These are phyloP conservation scores for Ganoderma lingzhi DNA, from an alignment of 1,284 basidiomycete species.

Conservation along the genomic window DNA sequence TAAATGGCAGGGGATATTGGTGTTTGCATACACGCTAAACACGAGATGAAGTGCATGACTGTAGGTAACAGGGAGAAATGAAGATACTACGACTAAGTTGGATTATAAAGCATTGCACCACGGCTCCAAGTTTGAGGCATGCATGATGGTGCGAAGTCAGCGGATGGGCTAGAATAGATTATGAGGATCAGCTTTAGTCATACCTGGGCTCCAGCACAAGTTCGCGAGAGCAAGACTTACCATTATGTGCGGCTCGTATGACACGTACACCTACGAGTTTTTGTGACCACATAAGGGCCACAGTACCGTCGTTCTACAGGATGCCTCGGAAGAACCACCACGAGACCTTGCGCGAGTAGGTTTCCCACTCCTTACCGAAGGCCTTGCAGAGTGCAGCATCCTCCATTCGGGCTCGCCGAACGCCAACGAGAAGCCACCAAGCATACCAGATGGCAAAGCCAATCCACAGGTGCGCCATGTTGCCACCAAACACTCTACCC, in stretches of 20 bases:
- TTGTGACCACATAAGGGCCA: slow-evolving; percentile 39
- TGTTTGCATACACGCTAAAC: too few relatives aligned
- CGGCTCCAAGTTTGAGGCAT: too few relatives aligned
- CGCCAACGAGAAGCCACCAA: slow-evolving; percentile 58
- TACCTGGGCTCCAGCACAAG: too few relatives aligned
- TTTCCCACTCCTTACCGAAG: slow-evolving; percentile 60
- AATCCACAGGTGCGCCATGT: slow-evolving; percentile 37
- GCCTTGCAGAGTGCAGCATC: slow-evolving; percentile 58
- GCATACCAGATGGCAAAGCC: slow-evolving; percentile 59
- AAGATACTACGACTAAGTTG: neutral
- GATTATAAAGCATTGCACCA: neutral
- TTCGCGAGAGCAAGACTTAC: neutral
- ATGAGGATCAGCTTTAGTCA: too few relatives aligned
- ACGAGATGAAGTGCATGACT: neutral
- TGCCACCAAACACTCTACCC: neutral
- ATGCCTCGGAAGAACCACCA: slow-evolving; percentile 65
- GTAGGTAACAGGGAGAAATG: neutral
- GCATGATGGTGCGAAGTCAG: too few relatives aligned
- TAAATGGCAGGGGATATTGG: neutral
- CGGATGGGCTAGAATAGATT: neutral
- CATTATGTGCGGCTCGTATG: too few relatives aligned
- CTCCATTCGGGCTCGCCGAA: slow-evolving; percentile 59
- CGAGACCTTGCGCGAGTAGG: slow-evolving; percentile 54
- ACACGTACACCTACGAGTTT: neutral
- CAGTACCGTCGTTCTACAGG: slow-evolving; percentile 31